Base-by-base conservation (phyloP, 495 filamentous ascomycete species). In the Lasiosphaeria ovina region DNA sequence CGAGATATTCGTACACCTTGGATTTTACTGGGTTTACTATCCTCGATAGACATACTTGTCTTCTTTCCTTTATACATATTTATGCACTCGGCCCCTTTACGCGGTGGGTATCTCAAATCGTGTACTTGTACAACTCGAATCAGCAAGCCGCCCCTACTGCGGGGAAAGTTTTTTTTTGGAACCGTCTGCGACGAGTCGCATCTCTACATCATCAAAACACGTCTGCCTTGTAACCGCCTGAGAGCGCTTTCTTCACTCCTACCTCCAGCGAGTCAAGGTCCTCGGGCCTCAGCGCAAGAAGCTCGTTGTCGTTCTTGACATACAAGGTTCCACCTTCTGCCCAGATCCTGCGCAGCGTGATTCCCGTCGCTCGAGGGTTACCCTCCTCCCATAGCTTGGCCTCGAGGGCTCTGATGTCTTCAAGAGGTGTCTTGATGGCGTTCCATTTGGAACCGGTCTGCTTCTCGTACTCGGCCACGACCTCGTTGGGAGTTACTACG, bases 321-420 rank as follows among this genome's bases (percentile, higher is more conserved):
- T 91, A 90, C 57, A 90, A 66, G 1, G 88, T 90, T 1, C 87
- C 84, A 0, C 88, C 88, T 66, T 89, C 83, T 0, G 83, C 81
- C 88, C 87, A 90, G 49, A 90, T 90, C 32, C 87, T 76, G 53
- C 83, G 72, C 63, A 90, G 73, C 0, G 88, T 89, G 42, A 78
- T 71, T 1, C 67, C 56, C 0, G 83, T 85, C n/a, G 87, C 85
- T 24, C 64, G 35, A 2, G 85, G 83, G 45, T 76, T 71, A 0
- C 76, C 76, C 32, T 76, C 70, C 32, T 78, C 80, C 84, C 84
- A 89, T 1, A 79, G 74, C 66, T 79, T 71, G 42, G 70, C 68
- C 70, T 90, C 88, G 35, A 83, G 51, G 53, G 76, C 66, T 33
- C 76, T 76, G 45, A 89, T 68, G 49, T 75, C 71, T 0, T 79